Evolutionary conservation across 1,284 basidiomycete genomes (phyloP).

Genomic region (Malassezia globosa): DNA sequence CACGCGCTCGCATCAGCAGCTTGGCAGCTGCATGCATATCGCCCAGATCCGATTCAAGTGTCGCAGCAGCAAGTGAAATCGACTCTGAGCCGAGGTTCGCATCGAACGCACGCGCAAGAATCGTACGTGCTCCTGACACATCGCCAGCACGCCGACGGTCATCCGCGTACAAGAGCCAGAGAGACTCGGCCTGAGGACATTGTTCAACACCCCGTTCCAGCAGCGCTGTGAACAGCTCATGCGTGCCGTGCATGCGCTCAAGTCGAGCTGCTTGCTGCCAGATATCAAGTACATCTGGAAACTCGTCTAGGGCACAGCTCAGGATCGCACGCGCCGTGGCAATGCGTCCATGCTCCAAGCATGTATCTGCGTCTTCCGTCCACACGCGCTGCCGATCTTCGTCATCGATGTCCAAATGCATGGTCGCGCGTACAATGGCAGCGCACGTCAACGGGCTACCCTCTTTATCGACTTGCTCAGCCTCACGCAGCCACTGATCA

Average conservation of each 20-base stretch:
- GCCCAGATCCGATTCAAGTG: constrained; percentile 86
- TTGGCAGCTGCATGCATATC: constrained; percentile 73
- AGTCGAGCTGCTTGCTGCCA: constrained; percentile 85
- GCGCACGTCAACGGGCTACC: constrained; percentile 75
- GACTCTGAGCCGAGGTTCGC: constrained; percentile 92
- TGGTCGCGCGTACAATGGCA: constrained; percentile 86
- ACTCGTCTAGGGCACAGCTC: constrained; percentile 81
- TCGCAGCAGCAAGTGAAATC: constrained; percentile 93
- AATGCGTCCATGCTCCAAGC: constrained; percentile 63
- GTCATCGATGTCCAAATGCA: constrained; percentile 88
- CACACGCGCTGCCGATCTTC: constrained; percentile 81
- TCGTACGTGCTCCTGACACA: constrained; percentile 70
- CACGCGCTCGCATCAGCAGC: constrained; percentile 73
- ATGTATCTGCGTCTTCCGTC: constrained; percentile 78
- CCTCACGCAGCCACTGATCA: constrained; percentile 93
- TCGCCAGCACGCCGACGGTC: constrained; percentile 76
- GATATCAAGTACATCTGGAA: constrained; percentile 66
- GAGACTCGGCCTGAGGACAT: constrained; percentile 83
- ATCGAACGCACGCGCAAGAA: constrained; percentile 79
- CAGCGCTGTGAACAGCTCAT: constrained; percentile 68
- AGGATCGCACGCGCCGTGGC: constrained; percentile 75
- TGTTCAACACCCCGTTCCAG: constrained; percentile 70
- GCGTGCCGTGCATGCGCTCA: constrained; percentile 75
- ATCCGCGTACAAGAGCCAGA: constrained; percentile 95
- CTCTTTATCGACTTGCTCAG: constrained; percentile 78